These are phyloP conservation scores for Schoenoplectus tabernaemontani DNA, from an alignment of 202 grass and related monocot species.

Conservation along the genomic window DNA sequence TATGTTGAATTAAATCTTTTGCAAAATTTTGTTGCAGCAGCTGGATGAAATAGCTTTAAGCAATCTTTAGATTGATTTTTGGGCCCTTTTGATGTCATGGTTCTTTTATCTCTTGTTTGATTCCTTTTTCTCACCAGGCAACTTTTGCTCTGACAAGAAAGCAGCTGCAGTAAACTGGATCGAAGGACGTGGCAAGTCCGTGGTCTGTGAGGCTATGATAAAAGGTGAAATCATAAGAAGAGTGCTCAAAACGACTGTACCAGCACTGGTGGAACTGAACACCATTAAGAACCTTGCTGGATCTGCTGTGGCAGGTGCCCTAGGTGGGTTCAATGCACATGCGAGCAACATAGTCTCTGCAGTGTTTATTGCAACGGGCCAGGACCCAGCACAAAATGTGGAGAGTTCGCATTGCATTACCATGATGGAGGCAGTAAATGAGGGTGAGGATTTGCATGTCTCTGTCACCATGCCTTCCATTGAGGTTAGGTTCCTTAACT, in stretches of 20 bases:
- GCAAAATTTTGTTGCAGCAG: background rate
- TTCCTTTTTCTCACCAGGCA: conserved; percentile 15
- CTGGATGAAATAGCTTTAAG: background rate
- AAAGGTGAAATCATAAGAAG: conserved; percentile 43
- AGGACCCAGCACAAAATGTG: conserved; percentile 36
- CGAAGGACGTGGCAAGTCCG: conserved; percentile 71
- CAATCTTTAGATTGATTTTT: background rate
- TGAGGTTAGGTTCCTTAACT: conserved; percentile 1
- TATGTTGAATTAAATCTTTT: background rate
- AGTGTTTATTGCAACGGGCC: conserved; percentile 37
- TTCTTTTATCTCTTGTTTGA: background rate
- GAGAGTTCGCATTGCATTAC: conserved; percentile 41
- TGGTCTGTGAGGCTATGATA: conserved; percentile 70
- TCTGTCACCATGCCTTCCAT: conserved; percentile 36
- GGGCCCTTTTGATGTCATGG: background rate
- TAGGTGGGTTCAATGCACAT: conserved; percentile 44
- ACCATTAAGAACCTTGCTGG: conserved; percentile 36
- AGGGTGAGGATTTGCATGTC: conserved; percentile 27
- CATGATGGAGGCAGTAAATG: conserved; percentile 40
- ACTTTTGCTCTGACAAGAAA: conserved; percentile 83
- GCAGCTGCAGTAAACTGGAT: conserved; percentile 74
- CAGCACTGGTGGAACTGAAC: conserved; percentile 38
- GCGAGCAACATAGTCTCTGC: conserved; percentile 39
- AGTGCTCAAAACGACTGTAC: conserved; percentile 29
- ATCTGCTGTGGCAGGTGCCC: conserved; percentile 31